Evolutionary conservation across 805 yeast species (phyloP), one percentile per base, ranked within the genome.

Genomic region (Candida boleticola): DNA sequence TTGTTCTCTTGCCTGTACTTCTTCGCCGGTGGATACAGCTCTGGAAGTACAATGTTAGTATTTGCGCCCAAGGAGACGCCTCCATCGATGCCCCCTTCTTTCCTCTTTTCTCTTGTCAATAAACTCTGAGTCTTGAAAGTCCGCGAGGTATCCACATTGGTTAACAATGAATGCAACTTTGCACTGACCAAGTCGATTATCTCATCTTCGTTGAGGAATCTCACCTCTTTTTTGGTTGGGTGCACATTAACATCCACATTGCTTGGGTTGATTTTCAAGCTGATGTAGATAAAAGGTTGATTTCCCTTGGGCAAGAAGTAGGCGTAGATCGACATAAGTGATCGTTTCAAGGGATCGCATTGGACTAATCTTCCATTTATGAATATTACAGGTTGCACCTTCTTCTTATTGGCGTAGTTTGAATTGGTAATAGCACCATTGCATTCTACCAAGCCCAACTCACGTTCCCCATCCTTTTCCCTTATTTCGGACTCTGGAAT

Each of bases 241-340:
- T 93, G 99, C 11, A 93, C 83, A 57, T 93, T 93, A 13, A 93
- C 98, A 59, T 93, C 99, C 5, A 93, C 73, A 46, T 83, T 82
- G 26, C 63, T 64, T 0, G 97, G 86, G 18, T 73, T 67, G 2
- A 93, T 79, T 16, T 67, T 66, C n/a, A 93, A 58, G 37, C 86
- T 73, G 40, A 93, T 44, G 60, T 89, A 93, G 1, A 87, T 73
- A 57, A 93, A 93, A 0, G 95, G 84, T 49, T 74, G 79, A 39
- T 51, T 56, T 0, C 95, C 95, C 50, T 83, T 86, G 0, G 97
- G 97, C 16, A 92, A 61, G 55, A 77, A 86, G 3, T 75, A 62
- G 16, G 80, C 71, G 54, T 81, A 89, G 0, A 83, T 66, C 27
- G 82, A 78, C 20, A 66, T 60, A 1, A 93, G 54, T 0, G 95